Evolutionary conservation across 495 filamentous ascomycete species (phyloP).

Genomic region (Thermothielavioides terrestris): DNA sequence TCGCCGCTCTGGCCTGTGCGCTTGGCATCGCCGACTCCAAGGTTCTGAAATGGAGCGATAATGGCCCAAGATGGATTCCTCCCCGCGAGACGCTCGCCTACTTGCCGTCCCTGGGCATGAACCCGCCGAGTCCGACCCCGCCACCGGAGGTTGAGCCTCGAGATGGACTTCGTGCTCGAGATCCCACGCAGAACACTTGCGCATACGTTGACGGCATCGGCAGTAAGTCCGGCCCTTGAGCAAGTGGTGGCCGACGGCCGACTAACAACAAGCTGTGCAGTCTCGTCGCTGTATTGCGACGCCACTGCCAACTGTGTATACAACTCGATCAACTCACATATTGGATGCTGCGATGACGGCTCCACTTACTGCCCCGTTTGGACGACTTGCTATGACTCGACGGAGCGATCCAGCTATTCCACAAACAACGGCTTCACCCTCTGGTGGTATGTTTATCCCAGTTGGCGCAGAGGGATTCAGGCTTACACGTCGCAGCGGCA

Average conservation of each 20-base stretch:
- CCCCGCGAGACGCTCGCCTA: conserved; percentile 17
- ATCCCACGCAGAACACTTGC: conserved; percentile 17
- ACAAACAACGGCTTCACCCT: conserved; percentile 20
- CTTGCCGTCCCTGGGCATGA: conserved; percentile 14
- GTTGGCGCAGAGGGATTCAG: not conserved
- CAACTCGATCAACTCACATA: conserved; percentile 14
- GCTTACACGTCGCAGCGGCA: conserved; percentile 12
- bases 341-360: conserved; percentile 24
- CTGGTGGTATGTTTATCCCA: conserved; percentile 16
- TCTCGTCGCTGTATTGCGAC: conserved; percentile 17
- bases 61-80: conserved; percentile 10
- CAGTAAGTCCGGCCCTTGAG: conserved; percentile 3
- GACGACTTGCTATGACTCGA: conserved; percentile 19
- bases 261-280: not conserved
- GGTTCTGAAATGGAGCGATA: conserved; percentile 14
- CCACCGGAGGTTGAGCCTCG: conserved; percentile 2
- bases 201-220: conserved; percentile 15
- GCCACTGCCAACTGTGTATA: conserved; percentile 12
- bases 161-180: not conserved
- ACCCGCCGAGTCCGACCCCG: conserved; percentile 6
- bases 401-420: conserved; percentile 6
- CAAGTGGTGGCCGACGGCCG: too few species aligned
- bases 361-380: conserved; percentile 10
- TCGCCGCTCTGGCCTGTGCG: conserved; percentile 5
- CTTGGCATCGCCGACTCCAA: conserved; percentile 16